Percentiles rank a stretch among this genome's conserved stretches.
Evolutionary conservation across 176 grass and related monocot genomes (phyloP).

Genomic region (Hsuehochloa calcarea): DNA sequence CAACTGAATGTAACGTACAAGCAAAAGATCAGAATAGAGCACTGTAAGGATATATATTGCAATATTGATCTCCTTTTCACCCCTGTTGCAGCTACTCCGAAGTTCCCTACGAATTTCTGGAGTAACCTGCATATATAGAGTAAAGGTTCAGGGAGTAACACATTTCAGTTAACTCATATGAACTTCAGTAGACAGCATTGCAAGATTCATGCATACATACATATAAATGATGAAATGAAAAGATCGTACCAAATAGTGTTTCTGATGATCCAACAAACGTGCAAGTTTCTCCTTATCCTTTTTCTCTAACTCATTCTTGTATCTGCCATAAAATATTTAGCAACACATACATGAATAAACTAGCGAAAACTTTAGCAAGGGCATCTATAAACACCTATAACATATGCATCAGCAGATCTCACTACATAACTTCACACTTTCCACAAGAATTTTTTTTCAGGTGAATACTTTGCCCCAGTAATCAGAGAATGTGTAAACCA

Average conservation of each 20-base stretch:
- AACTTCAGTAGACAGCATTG: neutral
- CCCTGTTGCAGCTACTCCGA: conserved; percentile 57
- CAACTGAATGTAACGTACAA: neutral
- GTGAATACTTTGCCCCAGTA: neutral
- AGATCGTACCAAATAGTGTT: conserved; percentile 75
- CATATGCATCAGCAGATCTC: neutral
- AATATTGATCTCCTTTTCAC: conserved; percentile 54
- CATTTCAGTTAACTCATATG: neutral
- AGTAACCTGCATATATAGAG: conserved; percentile 57
- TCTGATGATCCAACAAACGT: conserved; percentile 73
- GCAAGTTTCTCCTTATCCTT: conserved; percentile 72
- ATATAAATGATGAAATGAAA: neutral
- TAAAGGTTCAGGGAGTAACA: neutral
- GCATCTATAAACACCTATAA: neutral
- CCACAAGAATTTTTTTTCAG: neutral
- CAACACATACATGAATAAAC: neutral
- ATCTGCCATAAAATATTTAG: conserved; percentile 39
- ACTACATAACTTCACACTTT: neutral
- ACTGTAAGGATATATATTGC: conserved; percentile 63
- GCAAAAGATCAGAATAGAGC: neutral
- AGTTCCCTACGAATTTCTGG: conserved; percentile 90
- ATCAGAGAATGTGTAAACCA: neutral
- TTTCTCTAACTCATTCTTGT: conserved; percentile 79
- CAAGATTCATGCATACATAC: neutral
- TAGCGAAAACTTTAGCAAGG: neutral